A percentile compares a stretch with the other conserved stretches of the same genome.
These are phyloP conservation scores for Chlorella sp. DNA, from an alignment of 139 green algal genomes.

Conservation along the genomic window DNA sequence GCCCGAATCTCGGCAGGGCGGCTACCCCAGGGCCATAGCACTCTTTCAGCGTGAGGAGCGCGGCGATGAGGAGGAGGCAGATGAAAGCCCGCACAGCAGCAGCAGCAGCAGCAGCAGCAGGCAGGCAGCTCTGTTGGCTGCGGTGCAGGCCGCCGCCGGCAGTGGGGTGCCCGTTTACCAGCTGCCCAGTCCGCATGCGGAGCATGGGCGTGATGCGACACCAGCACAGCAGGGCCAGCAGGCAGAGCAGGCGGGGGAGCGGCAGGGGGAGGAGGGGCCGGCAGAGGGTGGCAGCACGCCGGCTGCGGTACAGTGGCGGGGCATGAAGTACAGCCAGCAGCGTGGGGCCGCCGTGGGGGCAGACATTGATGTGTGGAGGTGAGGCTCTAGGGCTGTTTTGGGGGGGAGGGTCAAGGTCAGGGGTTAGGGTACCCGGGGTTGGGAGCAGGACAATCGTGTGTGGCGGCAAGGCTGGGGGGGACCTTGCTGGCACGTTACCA, in stretches of 20 bases:
- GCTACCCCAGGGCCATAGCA: slow-evolving; percentile 18
- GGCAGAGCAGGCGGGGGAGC: not conserved
- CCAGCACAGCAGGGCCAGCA: not conserved
- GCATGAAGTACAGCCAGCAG: slow-evolving; percentile 1
- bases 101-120: not conserved
- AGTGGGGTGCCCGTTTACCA: not conserved
- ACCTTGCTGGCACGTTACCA: too few species aligned
- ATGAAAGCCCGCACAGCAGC: not conserved
- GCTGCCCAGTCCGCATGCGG: not conserved
- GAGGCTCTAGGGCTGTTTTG: too few species aligned
- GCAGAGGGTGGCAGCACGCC: not conserved
- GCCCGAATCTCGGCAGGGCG: slow-evolving; percentile 4
- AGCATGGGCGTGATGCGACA: not conserved
- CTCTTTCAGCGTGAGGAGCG: not conserved
- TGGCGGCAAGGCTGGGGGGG: too few species aligned
- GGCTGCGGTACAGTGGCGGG: not conserved
- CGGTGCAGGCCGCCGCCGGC: not conserved
- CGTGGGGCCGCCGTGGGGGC: not conserved
- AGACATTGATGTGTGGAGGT: slow-evolving; percentile 43
- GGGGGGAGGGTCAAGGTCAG: too few species aligned
- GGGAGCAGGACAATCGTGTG: too few species aligned
- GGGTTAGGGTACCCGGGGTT: too few species aligned
- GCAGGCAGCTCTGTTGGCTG: not conserved
- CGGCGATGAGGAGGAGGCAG: not conserved
- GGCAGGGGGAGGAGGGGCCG: not conserved